phyloP scores from a whole-genome alignment of 257 asterid genomes.

The Cinchona pubescens region DNA sequence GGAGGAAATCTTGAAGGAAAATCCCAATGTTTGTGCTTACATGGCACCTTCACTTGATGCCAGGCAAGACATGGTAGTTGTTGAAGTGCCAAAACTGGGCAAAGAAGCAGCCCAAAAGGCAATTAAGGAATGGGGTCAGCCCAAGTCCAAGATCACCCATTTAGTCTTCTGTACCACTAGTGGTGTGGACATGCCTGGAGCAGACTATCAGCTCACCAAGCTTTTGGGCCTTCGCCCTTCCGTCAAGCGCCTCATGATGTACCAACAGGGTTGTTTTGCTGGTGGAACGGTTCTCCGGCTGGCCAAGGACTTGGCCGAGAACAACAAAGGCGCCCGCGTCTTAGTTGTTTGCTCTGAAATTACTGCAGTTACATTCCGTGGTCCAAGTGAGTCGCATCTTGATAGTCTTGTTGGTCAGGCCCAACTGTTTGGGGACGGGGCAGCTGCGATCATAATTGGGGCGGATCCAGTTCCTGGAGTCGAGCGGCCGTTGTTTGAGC shows the following conservation, averaged over 20 bases:
- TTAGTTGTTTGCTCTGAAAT: conserved; percentile 67
- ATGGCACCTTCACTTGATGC: conserved; percentile 72
- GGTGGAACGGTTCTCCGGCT: conserved; percentile 71
- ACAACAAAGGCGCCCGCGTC: conserved; percentile 62
- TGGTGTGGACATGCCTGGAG: conserved; percentile 92
- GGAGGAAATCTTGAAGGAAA: conserved; percentile 54
- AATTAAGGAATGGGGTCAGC: conserved; percentile 83
- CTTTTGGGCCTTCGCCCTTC: conserved; percentile 71
- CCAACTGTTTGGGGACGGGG: conserved; percentile 60
- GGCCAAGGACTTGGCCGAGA: conserved; percentile 81
- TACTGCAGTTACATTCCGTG: conserved; percentile 57
- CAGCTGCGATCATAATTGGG: conserved; percentile 51
- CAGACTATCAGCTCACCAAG: conserved; percentile 72
- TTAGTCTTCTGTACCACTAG: conserved; percentile 71
- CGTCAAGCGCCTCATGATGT: conserved; percentile 70
- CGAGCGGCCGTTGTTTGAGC: conserved; percentile 53
- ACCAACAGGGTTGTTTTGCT: conserved; percentile 76
- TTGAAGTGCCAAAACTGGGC: conserved; percentile 75
- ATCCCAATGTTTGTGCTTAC: conserved; percentile 53
- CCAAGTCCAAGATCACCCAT: conserved; percentile 76
- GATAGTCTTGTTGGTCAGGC: conserved; percentile 64
- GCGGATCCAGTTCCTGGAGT: conserved; percentile 45
- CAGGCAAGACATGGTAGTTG: conserved; percentile 68
- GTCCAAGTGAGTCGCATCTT: conserved; percentile 49
- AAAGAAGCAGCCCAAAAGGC: conserved; percentile 85